A percentile compares a stretch with the other conserved stretches of the same genome.
Conservation (phyloP, 129 eudicot genomes). For the Arctium minus region DNA sequence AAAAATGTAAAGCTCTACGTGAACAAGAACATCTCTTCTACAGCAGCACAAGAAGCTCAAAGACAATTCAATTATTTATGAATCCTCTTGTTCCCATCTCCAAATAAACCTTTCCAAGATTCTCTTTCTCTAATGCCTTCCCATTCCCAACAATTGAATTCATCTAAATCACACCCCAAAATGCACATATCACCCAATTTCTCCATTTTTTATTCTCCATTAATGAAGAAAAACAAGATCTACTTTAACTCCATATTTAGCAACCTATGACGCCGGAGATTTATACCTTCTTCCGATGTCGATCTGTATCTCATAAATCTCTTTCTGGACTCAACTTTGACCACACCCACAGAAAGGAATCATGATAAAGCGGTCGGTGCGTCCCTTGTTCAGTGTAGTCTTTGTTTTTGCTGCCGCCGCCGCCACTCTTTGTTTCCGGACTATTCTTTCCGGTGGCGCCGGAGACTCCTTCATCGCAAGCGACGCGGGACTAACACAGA, state of each 20-base stretch:
- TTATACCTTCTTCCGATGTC: not conserved
- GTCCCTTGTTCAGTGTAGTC: slow-evolving; percentile 48
- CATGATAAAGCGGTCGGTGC: slow-evolving; percentile 45
- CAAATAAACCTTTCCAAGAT: not conserved
- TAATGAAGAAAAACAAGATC: slow-evolving; percentile 31
- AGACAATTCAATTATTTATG: no score
- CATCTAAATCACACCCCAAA: slow-evolving; percentile 6
- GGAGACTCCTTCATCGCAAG: not conserved
- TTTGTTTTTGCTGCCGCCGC: slow-evolving; percentile 48
- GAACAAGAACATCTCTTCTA: no score
- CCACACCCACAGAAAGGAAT: slow-evolving; percentile 4
- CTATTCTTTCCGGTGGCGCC: slow-evolving; percentile 26
- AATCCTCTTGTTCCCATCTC: not conserved
- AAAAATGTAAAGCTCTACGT: no score
- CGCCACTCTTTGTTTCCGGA: slow-evolving; percentile 40
- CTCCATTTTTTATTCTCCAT: not conserved
- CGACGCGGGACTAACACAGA: not conserved
- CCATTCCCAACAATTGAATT: not conserved
- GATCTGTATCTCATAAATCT: not conserved
- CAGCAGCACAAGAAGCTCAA: no score
- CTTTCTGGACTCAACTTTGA: not conserved
- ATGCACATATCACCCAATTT: not conserved
- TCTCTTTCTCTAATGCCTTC: not conserved
- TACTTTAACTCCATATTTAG: slow-evolving; percentile 15
- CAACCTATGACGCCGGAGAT: slow-evolving; percentile 24